Conservation (phyloP, 331 rosid genomes). For the Erythrophleum ivorense region DNA sequence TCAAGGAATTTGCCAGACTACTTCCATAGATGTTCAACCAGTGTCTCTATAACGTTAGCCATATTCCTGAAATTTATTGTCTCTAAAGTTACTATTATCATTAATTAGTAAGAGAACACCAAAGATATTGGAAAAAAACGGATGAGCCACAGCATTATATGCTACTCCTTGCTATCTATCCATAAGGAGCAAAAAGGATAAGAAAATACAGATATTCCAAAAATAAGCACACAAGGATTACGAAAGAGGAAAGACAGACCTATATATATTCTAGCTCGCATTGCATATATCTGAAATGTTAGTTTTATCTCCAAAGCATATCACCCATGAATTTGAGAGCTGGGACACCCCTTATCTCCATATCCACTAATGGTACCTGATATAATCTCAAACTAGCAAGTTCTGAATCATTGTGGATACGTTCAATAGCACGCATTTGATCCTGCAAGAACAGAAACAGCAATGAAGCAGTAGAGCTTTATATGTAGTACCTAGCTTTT, state of each 20-base stretch:
- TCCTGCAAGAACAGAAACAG: slow-evolving; percentile 38
- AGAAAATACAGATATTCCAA: neutral
- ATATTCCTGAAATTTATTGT: neutral
- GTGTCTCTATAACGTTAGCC: neutral
- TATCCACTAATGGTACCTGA: slow-evolving; percentile 48
- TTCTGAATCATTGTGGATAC: slow-evolving; percentile 45
- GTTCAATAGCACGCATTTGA: slow-evolving; percentile 49
- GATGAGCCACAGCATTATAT: neutral
- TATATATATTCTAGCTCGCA: neutral
- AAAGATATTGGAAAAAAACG: neutral
- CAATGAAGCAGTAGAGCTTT: slow-evolving; percentile 17
- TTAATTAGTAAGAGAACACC: neutral
- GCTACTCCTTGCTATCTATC: neutral
- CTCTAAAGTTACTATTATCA: neutral
- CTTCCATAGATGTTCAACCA: neutral
- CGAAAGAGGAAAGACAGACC: neutral
- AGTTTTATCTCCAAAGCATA: slow-evolving; percentile 42
- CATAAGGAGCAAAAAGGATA: neutral
- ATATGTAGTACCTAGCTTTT: neutral
- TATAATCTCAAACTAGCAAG: slow-evolving; percentile 45
- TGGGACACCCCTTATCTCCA: slow-evolving; percentile 53
- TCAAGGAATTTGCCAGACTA: neutral
- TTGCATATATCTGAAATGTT: neutral
- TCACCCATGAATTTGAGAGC: slow-evolving; percentile 55
- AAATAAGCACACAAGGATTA: neutral